Base-by-base conservation (phyloP, 192 early-diverging fungal genomes). In the Coemansia biformis region DNA sequence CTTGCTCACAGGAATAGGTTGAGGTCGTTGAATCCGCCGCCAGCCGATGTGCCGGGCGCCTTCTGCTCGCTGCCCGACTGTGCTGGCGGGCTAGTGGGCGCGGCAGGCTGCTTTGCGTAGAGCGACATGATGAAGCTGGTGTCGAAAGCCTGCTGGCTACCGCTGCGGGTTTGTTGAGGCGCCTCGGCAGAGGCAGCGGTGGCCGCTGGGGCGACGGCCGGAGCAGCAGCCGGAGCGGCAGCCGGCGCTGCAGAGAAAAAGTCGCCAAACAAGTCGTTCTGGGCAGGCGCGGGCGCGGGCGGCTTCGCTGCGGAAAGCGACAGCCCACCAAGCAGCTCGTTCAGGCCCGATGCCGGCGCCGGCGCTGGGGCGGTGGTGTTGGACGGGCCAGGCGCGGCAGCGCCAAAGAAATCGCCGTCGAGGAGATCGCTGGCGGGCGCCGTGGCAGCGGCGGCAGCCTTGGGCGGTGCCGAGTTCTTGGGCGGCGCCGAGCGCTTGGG, bases 101-200 rank as follows among this genome's bases (percentile, higher is more conserved):
- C 23, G 4, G 40, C 28, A 4, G 52, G 26, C 22, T 54, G 26
- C 22, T 54, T 75, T 14, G 49, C 44, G 56, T 75, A 75, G 8
- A 75, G 55, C n/a, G 64, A 68, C 71, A 75, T 75, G 46, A 75
- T 75, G 45, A 68, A 75, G 47, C 49, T 66, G 35, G 46, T 75
- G 45, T 75, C 65, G n/a, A 75, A 49, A 26, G 51, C 39, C n/a
- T 32, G 42, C 24, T 68, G 59, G 6, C 54, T 44, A 31, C 52
- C 47, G n/a, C 51, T 46, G 18, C 26, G 12, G 34, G 36, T 36
- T 16, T 6, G 16, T 24, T 16, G 23, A 4, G 37, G 47, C 23
- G 12, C 18, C 9, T 11, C 11, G 23, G 5, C 16, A 21, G 21
- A 12, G 39, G 39, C 8, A 3, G 39, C 22, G 19, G 39, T 19